Conservation (phyloP, 2,329 filamentous ascomycete genomes). For the Lasiodiplodia gonubiensis region DNA sequence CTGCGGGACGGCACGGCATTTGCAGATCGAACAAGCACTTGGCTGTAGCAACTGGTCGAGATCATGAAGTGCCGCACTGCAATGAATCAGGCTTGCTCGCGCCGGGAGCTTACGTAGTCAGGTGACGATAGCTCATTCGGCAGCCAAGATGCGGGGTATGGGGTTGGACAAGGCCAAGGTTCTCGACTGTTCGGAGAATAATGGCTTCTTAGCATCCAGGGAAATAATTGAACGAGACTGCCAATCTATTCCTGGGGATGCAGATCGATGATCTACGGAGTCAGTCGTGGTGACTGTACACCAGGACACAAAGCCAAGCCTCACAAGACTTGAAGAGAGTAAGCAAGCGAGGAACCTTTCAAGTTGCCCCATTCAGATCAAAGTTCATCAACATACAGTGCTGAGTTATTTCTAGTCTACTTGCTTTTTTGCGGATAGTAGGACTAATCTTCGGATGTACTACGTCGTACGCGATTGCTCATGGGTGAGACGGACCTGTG, state of each 20-base stretch:
- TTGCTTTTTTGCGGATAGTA: too few species aligned
- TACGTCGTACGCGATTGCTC: background rate
- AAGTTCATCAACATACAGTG: too few species aligned
- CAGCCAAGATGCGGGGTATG: constrained; percentile 20
- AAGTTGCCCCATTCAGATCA: too few species aligned
- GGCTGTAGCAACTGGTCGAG: background rate
- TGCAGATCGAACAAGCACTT: background rate
- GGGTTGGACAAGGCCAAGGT: background rate
- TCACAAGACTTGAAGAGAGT: too few species aligned
- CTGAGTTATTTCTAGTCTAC: too few species aligned
- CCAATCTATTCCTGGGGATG: background rate
- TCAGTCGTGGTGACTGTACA: too few species aligned
- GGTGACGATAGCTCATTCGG: background rate
- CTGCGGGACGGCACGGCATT: background rate
- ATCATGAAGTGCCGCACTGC: background rate
- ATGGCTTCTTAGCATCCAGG: background rate
- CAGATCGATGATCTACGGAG: background rate
- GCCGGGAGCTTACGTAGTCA: constrained; percentile 12
- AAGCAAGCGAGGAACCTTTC: too few species aligned
- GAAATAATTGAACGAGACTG: background rate
- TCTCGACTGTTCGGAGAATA: constrained; percentile 4
- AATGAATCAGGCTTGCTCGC: background rate
- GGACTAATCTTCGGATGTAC: background rate
- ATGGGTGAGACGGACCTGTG: background rate
- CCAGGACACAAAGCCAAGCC: too few species aligned